Conservation (phyloP, 164 flowering plant genomes). For the Vitis rupestris region DNA sequence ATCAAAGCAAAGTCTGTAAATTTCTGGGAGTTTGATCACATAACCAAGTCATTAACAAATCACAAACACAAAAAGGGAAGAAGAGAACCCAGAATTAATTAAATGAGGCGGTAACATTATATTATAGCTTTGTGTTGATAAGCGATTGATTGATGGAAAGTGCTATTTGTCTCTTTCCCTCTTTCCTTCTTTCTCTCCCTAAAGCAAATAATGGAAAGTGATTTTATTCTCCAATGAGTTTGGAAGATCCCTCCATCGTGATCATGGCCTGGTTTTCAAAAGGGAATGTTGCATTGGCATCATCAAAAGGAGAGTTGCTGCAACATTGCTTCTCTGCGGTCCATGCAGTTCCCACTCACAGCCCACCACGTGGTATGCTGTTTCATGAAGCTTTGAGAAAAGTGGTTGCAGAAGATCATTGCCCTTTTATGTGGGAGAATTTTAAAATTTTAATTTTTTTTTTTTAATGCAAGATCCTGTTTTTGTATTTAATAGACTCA, state of each 20-base stretch:
- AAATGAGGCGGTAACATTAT: conserved; percentile 10
- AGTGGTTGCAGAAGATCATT: too few relatives aligned
- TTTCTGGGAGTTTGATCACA: conserved; percentile 4
- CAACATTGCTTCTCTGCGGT: too few relatives aligned
- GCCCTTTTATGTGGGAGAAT: too few relatives aligned
- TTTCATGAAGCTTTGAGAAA: too few relatives aligned
- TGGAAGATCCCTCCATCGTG: conserved; percentile 52
- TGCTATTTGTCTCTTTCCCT: conserved; percentile 15
- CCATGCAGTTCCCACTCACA: too few relatives aligned
- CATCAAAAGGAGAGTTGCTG: not conserved
- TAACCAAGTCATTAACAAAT: conserved; percentile 22
- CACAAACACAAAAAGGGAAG: conserved; percentile 8
- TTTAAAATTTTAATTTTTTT: too few relatives aligned
- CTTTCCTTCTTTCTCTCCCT: not conserved
- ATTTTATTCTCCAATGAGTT: conserved; percentile 48
- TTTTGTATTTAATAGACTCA: too few relatives aligned
- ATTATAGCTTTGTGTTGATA: not conserved
- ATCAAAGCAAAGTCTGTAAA: not conserved
- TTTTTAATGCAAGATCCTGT: too few relatives aligned
- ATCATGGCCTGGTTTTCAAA: conserved; percentile 3
- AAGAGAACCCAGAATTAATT: conserved; percentile 5
- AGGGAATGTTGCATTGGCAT: not conserved
- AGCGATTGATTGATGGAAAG: conserved; percentile 12
- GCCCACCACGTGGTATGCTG: too few relatives aligned
- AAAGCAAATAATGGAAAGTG: not conserved